Conservation (phyloP, 2,329 filamentous ascomycete genomes). For the Aspergillus thermomutatus region DNA sequence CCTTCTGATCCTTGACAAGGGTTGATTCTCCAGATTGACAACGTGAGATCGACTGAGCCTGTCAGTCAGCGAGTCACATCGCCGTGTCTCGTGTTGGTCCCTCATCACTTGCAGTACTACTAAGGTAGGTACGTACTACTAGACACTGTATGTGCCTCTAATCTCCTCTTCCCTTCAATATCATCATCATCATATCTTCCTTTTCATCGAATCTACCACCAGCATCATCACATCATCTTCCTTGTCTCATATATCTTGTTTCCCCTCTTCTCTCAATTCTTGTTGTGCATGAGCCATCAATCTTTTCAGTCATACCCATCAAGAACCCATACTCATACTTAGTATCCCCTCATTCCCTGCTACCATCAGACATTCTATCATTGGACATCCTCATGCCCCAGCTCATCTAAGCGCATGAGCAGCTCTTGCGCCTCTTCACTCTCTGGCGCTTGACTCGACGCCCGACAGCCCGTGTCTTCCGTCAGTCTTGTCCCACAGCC, state of each 20-base stretch:
- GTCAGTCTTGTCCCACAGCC: not conserved
- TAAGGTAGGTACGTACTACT: not conserved
- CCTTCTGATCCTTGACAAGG: not conserved
- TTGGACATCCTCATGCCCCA: too few species aligned
- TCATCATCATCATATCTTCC: constrained; percentile 1
- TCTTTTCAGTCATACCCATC: too few species aligned
- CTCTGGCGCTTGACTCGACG: not conserved
- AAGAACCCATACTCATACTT: too few species aligned
- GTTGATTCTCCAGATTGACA: not conserved
- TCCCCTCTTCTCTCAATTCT: too few species aligned
- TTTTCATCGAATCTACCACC: not conserved
- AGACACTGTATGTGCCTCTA: not conserved
- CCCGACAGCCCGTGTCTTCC: not conserved
- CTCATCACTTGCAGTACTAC: not conserved
- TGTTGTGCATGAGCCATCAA: too few species aligned
- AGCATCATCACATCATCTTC: not conserved
- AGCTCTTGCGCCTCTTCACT: not conserved
- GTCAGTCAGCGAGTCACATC: not conserved
- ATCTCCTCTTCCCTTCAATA: not conserved
- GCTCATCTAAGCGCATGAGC: too few species aligned
- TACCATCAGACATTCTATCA: too few species aligned
- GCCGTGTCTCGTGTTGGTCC: too few species aligned
- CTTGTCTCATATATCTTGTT: too few species aligned
- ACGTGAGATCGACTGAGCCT: not conserved
- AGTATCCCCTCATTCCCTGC: too few species aligned